phyloP scores from a whole-genome alignment of 2,329 filamentous ascomycete genomes.

The Claviceps sp. region DNA sequence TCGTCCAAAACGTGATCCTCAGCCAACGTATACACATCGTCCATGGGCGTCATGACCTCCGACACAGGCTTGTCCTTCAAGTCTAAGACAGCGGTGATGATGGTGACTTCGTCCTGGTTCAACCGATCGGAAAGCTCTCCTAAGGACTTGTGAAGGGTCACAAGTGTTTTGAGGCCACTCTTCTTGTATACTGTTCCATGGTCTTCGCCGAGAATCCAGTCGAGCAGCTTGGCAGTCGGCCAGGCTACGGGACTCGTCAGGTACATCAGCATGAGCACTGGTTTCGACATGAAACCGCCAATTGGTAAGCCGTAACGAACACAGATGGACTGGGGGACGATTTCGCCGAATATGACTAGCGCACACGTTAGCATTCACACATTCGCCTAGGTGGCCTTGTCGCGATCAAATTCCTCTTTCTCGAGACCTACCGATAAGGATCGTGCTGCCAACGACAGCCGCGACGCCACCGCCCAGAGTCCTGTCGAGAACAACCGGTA shows the following conservation, averaged over 20 bases:
- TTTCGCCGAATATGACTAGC: constrained; percentile 91
- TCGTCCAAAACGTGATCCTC: constrained; percentile 89
- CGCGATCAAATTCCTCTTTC: not conserved
- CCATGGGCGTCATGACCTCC: constrained; percentile 97
- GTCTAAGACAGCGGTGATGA: constrained; percentile 92
- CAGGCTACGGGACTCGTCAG: constrained; percentile 79
- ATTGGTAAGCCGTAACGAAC: constrained; percentile 93
- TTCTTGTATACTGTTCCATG: constrained; percentile 98
- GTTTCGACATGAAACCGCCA: constrained; percentile 82
- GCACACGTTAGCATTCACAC: not conserved
- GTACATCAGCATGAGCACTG: constrained; percentile 84
- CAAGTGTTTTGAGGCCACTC: constrained; percentile 88
- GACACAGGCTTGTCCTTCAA: constrained; percentile 92
- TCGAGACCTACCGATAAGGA: constrained; percentile 67
- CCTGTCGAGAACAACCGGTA: constrained; percentile 88
- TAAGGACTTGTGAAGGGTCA: constrained; percentile 85
- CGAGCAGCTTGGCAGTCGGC: constrained; percentile 90
- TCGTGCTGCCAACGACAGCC: constrained; percentile 83
- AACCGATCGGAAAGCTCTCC: constrained; percentile 78
- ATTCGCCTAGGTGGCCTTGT: constrained; percentile 8
- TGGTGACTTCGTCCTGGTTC: constrained; percentile 96
- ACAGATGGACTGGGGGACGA: constrained; percentile 90
- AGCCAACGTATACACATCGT: constrained; percentile 94
- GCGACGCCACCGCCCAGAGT: constrained; percentile 91
- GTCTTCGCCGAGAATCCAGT: constrained; percentile 84